Evolutionary conservation across 306 rosid genomes (phyloP).

Genomic region (Betula pendula): DNA sequence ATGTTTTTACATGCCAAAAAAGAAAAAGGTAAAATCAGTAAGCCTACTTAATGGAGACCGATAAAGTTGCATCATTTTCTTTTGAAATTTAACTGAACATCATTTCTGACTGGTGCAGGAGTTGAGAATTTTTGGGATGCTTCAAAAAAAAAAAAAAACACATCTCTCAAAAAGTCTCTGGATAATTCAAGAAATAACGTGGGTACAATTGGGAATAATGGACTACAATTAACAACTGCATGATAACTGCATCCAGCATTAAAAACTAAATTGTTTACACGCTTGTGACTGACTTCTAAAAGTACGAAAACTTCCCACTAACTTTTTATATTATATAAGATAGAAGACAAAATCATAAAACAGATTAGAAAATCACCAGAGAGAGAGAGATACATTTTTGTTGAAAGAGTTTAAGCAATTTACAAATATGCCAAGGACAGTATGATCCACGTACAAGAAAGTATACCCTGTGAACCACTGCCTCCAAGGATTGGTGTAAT

Average conservation of each 20-base stretch:
- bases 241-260: not conserved
- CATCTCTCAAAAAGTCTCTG: not conserved
- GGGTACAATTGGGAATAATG: not conserved
- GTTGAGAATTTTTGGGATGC: not conserved
- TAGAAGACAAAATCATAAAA: not conserved
- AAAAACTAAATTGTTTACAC: not conserved
- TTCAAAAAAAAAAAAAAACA: not conserved
- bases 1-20: too few species aligned
- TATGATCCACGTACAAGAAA: constrained; percentile 27
- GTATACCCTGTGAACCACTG: constrained; percentile 74
- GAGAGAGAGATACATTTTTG: not conserved
- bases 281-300: not conserved
- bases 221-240: not conserved
- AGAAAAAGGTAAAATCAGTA: too few species aligned
- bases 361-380: not conserved
- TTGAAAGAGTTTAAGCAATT: not conserved
- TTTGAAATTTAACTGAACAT: not conserved
- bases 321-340: not conserved
- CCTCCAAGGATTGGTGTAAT: constrained; percentile 86
- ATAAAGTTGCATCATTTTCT: too few species aligned
- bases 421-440: not conserved
- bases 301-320: not conserved
- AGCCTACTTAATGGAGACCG: too few species aligned
- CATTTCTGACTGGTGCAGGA: not conserved
- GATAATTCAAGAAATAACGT: not conserved